Evolutionary conservation across 148 eudicot genomes (phyloP), one percentile per base, ranked within the genome.

Genomic region (Camellia sinensis): DNA sequence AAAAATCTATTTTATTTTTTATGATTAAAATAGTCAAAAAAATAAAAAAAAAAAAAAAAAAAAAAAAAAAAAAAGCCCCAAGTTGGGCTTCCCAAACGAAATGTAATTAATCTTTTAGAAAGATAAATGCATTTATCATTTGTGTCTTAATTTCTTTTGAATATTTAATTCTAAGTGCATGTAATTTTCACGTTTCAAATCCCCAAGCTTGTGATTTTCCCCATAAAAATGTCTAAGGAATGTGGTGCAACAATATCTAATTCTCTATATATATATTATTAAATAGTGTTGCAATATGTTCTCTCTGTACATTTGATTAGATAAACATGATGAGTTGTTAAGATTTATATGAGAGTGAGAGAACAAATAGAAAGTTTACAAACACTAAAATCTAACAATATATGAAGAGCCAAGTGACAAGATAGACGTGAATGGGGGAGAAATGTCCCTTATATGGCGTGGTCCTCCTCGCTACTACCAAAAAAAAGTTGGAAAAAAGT

Each of bases 191-290:
- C 17, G 68, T 13, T 78, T 67, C 85, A 82, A 68, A 87, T 87
- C 85, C 84, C 88, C 81, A 86, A 77, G 67, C 48, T 78, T 67
- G 37, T 29, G 82, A 79, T 79, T 75, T 79, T 81, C 37, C 81
- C 89, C 72, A 84, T 53, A 73, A 50, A 73, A 71, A 0, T 85
- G 88, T 76, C 85, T 0, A 70, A 59, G 68, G 75, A 80, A 76
- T 85, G 80, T 79, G 29, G 81, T 29, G 37, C 37, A 29, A 29
- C 37, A 29, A 29, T 29, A 29, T 29, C 37, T 29, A 29, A 29
- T 29, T 29, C 37, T 29, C 1, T 29, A 29, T 29, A 29, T 29
- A 73, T 71, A 50, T 66, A 50, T 44, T 78, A 57, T 73, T 29
- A 19, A 70, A 68, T 70, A 50, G 48, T 29, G 3, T 54, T 54